Evolutionary conservation across 2,329 filamentous ascomycete genomes (phyloP), one percentile per base, ranked within the genome.

Genomic region (Neocatenulostroma microsporum): DNA sequence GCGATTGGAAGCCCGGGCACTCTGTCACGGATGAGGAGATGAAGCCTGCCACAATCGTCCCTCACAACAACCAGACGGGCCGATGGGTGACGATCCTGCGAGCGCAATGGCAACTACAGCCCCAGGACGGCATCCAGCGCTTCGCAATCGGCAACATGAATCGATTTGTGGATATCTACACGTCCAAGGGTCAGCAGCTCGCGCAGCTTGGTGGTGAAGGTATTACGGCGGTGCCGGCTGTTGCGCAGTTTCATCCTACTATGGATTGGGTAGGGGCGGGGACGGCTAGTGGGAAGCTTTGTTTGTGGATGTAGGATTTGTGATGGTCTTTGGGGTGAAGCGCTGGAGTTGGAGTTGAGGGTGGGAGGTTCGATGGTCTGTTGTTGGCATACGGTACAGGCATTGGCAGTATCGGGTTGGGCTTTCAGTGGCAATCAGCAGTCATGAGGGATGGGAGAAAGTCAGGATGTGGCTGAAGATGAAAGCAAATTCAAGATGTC

Each of bases 51-150:
- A 72, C 78, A 1, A 67, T 76, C 2, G 74, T 96, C 1, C 70
- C 70, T 9, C 91, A 98, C 55, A 98, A 98, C 55, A 95, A 94
- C 54, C 91, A 98, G 64, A 96, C 88, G 0, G 91, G 89, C 0
- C 73, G 88, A 37, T 95, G 86, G 86, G 87, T 95, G 0, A 94
- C 86, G 0, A 94, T 80, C 50, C 65, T 82, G 71, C 56, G 93
- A 72, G 73, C 91, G 58, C 86, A 94, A 51, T 98, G 91, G 91
- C 91, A 98, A 60, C 69, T 75, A 21, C 72, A 75, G 30, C 89
- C 91, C 0, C 66, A 72, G 21, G 85, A 91, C 40, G 80, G 80
- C 6, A 78, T 93, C 4, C 81, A 94, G 45, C 86, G 89, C 43
- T 87, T 98, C 51, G 84, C 78, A 17, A 89, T 98, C 39, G 91